Evolutionary conservation across 306 rosid species (phyloP).

Genomic region (Coriaria nepalensis): DNA sequence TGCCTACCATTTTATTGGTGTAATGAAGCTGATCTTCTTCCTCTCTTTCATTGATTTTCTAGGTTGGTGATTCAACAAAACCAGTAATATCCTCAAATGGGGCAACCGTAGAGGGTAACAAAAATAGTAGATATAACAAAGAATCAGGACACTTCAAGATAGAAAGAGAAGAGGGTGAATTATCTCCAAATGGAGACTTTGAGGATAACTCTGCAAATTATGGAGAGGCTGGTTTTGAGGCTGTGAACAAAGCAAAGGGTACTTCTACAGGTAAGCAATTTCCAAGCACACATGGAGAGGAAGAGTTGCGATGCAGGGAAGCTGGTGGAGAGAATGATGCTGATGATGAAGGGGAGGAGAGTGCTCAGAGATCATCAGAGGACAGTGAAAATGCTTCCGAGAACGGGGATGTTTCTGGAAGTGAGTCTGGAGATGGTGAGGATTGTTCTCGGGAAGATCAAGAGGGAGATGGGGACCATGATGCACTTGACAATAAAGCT

Average conservation of each 20-base stretch:
- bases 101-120: slow-evolving; percentile 30
- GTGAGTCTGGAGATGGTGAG: slow-evolving; percentile 91
- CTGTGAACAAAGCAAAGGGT: slow-evolving; percentile 39
- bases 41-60: slow-evolving; percentile 11
- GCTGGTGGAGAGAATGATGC: slow-evolving; percentile 78
- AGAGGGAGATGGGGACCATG: slow-evolving; percentile 74
- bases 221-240: slow-evolving; percentile 39
- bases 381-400: slow-evolving; percentile 94
- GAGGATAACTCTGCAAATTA: slow-evolving; percentile 79
- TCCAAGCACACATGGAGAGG: slow-evolving; percentile 43
- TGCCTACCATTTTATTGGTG: background rate
- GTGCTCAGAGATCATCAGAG: slow-evolving; percentile 90
- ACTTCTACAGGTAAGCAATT: slow-evolving; percentile 37
- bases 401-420: slow-evolving; percentile 84
- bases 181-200: slow-evolving; percentile 94
- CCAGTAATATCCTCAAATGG: slow-evolving; percentile 51
- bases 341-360: slow-evolving; percentile 93
- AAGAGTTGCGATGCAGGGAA: slow-evolving; percentile 49
- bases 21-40: no score
- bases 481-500: slow-evolving; percentile 57
- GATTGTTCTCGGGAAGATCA: slow-evolving; percentile 92
- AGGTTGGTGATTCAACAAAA: slow-evolving; percentile 73
- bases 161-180: slow-evolving; percentile 97
- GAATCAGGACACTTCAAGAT: slow-evolving; percentile 57
- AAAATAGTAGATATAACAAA: slow-evolving; percentile 42